Evolutionary conservation across 257 asterid species (phyloP).

Genomic region (Sherardia arvensis): DNA sequence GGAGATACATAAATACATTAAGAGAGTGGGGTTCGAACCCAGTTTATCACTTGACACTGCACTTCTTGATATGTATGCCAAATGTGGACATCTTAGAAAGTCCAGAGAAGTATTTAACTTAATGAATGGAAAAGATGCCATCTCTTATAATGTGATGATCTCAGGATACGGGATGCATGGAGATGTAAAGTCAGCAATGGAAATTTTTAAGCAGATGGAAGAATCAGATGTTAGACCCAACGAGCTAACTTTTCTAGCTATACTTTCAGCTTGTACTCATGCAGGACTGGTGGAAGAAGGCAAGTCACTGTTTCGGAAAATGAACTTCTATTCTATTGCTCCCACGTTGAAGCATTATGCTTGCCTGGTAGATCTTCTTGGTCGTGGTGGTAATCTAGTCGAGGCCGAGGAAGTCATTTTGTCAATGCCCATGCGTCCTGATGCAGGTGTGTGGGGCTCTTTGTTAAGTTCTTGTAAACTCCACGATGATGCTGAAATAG

Average conservation of each 20-base stretch:
- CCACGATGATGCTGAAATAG: conserved; percentile 48
- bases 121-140: conserved; percentile 37
- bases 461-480: conserved; percentile 60
- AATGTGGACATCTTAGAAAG: conserved; percentile 51
- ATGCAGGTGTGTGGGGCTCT: conserved; percentile 72
- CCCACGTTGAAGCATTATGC: conserved; percentile 68
- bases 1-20: conserved; percentile 40
- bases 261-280: conserved; percentile 71
- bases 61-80: conserved; percentile 66
- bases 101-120: conserved; percentile 55
- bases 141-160: conserved; percentile 76
- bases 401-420: conserved; percentile 60
- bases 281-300: conserved; percentile 67
- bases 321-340: conserved; percentile 37
- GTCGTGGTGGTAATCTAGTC: conserved; percentile 44
- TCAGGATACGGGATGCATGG: conserved; percentile 71
- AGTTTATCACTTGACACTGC: conserved; percentile 54
- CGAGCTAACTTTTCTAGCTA: conserved; percentile 57
- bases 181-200: conserved; percentile 44
- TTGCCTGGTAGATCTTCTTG: conserved; percentile 72
- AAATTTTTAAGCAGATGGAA: conserved; percentile 51
- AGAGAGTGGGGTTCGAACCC: conserved; percentile 20
- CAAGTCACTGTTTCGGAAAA: conserved; percentile 32
- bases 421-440: conserved; percentile 62
- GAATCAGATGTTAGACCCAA: conserved; percentile 34